Percentiles rank a stretch among this genome's conserved stretches.
These are phyloP conservation scores for Ilex asprella DNA, from an alignment of 257 asterid species.

Conservation along the genomic window DNA sequence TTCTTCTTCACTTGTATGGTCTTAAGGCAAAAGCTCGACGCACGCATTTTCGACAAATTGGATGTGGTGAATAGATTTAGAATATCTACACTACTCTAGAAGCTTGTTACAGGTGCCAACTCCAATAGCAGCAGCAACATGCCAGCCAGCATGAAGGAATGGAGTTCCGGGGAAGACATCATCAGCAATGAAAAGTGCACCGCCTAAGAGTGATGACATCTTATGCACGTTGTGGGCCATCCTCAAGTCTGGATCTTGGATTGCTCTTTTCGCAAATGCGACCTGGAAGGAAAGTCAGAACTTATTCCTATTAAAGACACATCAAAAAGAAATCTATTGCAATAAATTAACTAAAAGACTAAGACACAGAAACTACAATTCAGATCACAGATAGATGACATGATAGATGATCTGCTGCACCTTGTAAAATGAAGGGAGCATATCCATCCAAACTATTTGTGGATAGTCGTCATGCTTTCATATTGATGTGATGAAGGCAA, in stretches of 20 bases:
- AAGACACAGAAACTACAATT: no score
- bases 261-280: slow-evolving; percentile 81
- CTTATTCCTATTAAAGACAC: neutral
- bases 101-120: slow-evolving; percentile 82
- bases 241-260: slow-evolving; percentile 64
- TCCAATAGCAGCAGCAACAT: slow-evolving; percentile 88
- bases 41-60: slow-evolving; percentile 54
- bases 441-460: no score
- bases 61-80: slow-evolving; percentile 4
- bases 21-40: neutral
- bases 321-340: no score
- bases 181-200: slow-evolving; percentile 75
- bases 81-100: slow-evolving; percentile 30
- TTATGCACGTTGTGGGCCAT: slow-evolving; percentile 66
- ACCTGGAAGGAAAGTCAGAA: slow-evolving; percentile 37
- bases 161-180: slow-evolving; percentile 69
- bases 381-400: no score
- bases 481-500: no score
- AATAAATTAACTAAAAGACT: no score
- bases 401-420: no score
- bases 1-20: neutral
- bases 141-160: slow-evolving; percentile 88
- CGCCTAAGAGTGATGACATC: slow-evolving; percentile 69
- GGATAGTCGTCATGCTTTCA: no score
- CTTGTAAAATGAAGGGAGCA: no score